Percentiles rank a stretch among this genome's conserved stretches.
Conservation (phyloP, 1,284 basidiomycete genomes). For the Papiliotrema terrestris region DNA sequence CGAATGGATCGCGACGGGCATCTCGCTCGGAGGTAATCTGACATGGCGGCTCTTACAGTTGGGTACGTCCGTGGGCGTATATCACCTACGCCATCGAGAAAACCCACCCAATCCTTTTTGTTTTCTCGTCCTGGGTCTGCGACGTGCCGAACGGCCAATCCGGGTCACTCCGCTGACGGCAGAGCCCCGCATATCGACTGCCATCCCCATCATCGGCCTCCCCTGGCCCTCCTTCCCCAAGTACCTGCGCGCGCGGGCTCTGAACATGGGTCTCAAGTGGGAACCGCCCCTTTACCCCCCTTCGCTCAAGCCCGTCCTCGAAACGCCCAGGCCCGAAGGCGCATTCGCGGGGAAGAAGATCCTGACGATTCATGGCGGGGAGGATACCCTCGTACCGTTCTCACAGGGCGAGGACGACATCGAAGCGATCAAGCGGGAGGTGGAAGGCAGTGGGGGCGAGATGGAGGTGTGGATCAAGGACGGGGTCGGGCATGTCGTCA, state of each 20-base stretch:
- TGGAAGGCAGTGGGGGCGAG: slow-evolving; percentile 4
- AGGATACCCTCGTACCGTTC: slow-evolving; percentile 44
- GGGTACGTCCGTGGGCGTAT: slow-evolving; percentile 28
- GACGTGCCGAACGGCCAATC: background rate
- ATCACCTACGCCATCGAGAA: background rate
- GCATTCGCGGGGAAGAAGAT: slow-evolving; percentile 67
- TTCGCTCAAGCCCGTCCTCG: slow-evolving; percentile 55
- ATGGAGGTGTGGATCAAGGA: slow-evolving; percentile 44
- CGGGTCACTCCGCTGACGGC: background rate
- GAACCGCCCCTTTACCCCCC: slow-evolving; percentile 60
- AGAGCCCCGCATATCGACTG: slow-evolving; percentile 68
- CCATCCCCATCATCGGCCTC: slow-evolving; percentile 70
- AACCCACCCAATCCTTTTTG: background rate
- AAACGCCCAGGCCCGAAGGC: slow-evolving; percentile 50
- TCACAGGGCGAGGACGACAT: slow-evolving; percentile 1
- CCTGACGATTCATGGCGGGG: slow-evolving; percentile 59
- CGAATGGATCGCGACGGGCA: slow-evolving; percentile 61
- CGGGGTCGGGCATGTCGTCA: slow-evolving; percentile 45
- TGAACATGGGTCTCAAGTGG: slow-evolving; percentile 49
- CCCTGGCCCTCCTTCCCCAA: slow-evolving; percentile 65
- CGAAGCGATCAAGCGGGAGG: slow-evolving; percentile 4
- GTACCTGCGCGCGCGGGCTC: slow-evolving; percentile 58
- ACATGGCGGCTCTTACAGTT: slow-evolving; percentile 52
- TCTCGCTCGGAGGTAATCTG: slow-evolving; percentile 54
- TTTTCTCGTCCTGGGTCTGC: background rate